A percentile compares a stretch with the other conserved stretches of the same genome.
These are phyloP conservation scores for Groenewaldozyma sp. DNA, from an alignment of 1,139 yeast genomes.

Conservation along the genomic window DNA sequence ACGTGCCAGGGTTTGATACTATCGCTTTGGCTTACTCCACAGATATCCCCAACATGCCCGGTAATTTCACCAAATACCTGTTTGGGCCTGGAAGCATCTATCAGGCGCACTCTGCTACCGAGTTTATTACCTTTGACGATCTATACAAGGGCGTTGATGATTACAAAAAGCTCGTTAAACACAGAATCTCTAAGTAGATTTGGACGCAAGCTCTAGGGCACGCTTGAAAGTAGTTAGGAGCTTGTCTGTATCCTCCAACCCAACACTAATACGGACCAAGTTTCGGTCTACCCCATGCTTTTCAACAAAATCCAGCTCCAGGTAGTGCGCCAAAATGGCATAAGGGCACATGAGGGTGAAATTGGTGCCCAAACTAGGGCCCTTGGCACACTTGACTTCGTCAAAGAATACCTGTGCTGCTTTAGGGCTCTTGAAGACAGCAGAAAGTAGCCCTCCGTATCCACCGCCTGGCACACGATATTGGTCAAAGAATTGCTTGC, in stretches of 20 bases:
- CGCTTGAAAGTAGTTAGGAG: constrained; percentile 33
- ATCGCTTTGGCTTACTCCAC: constrained; percentile 52
- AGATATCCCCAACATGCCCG: constrained; percentile 48
- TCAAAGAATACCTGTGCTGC: constrained; percentile 73
- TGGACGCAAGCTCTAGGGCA: constrained; percentile 23
- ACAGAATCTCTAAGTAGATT: constrained; percentile 5
- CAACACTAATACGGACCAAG: constrained; percentile 77
- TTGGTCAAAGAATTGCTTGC: constrained; percentile 59
- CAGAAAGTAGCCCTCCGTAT: constrained; percentile 82
- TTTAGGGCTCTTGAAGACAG: constrained; percentile 56
- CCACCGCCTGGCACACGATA: constrained; percentile 69
- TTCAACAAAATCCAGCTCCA: constrained; percentile 72
- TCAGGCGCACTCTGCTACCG: constrained; percentile 58
- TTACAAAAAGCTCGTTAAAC: constrained; percentile 40
- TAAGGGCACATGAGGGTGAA: constrained; percentile 91
- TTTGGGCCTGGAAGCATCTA: constrained; percentile 65
- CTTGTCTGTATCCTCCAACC: constrained; percentile 40
- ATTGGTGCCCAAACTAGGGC: constrained; percentile 91
- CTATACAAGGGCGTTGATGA: constrained; percentile 47
- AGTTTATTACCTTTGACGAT: constrained; percentile 44
- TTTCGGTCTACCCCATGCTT: constrained; percentile 79
- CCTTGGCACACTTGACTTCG: constrained; percentile 67
- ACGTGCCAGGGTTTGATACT: constrained; percentile 57
- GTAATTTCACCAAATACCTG: constrained; percentile 38
- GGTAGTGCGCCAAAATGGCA: constrained; percentile 79